Evolutionary conservation across 108 stramenopile genomes (phyloP).

Genomic region (Cyclotella sp.): DNA sequence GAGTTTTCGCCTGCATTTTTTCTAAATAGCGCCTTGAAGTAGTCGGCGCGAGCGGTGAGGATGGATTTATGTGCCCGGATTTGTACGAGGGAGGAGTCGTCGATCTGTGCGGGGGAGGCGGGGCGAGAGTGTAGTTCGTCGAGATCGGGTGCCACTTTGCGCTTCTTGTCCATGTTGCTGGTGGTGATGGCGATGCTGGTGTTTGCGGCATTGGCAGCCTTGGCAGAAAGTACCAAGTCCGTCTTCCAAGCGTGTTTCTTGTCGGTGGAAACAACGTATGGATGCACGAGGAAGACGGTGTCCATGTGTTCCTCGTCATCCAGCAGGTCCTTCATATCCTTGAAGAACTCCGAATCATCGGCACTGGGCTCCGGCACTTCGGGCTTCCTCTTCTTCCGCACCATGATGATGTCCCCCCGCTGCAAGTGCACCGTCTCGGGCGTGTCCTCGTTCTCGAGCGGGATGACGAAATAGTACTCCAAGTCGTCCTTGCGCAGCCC

Average conservation of each 20-base stretch:
- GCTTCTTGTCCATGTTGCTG: constrained; percentile 20
- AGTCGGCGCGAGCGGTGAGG: constrained; percentile 94
- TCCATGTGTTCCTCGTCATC: constrained; percentile 94
- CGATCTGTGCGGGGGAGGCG: constrained; percentile 9
- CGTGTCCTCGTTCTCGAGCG: constrained; percentile 93
- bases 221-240: not conserved
- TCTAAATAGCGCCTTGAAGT: constrained; percentile 97
- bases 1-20: constrained; percentile 59
- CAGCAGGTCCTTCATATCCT: constrained; percentile 86
- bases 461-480: constrained; percentile 96
- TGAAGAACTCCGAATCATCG: constrained; percentile 89
- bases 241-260: not conserved
- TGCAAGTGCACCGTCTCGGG: constrained; percentile 92
- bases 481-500: constrained; percentile 96
- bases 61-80: constrained; percentile 96
- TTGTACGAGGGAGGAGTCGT: constrained; percentile 51
- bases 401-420: constrained; percentile 93
- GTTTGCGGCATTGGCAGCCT: constrained; percentile 6
- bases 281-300: constrained; percentile 71
- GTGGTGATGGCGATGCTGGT: not conserved
- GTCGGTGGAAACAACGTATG: constrained; percentile 20
- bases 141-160: constrained; percentile 42
- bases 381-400: constrained; percentile 81
- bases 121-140: constrained; percentile 1
- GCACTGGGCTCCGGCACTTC: constrained; percentile 83